A percentile compares a stretch with the other conserved stretches of the same genome.
phyloP scores from a whole-genome alignment of 257 asterid genomes.

The Solanum medicagineum region DNA sequence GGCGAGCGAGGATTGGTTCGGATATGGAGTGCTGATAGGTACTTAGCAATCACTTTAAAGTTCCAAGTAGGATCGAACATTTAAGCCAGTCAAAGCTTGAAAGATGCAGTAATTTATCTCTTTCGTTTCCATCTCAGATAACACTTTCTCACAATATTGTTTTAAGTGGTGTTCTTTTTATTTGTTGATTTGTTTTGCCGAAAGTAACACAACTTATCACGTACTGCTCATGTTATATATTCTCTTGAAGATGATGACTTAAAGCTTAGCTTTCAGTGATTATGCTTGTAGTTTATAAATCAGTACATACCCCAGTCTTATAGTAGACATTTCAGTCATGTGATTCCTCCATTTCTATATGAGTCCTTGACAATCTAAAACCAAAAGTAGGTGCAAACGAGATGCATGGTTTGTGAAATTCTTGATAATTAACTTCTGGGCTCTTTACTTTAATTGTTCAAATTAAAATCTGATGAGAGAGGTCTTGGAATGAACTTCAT shows the following conservation, averaged over 20 bases:
- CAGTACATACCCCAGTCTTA: not conserved
- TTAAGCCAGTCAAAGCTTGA: not conserved
- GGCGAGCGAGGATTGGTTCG: conserved; percentile 96
- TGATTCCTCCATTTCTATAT: not conserved
- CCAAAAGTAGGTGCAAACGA: not conserved
- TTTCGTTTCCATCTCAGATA: not conserved
- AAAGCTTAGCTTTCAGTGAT: not conserved
- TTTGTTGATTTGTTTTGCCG: not conserved
- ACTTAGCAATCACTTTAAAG: conserved; percentile 1
- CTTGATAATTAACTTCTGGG: not conserved
- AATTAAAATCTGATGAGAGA: not conserved
- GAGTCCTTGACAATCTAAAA: not conserved
- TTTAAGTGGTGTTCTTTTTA: not conserved
- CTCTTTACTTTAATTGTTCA: not conserved
- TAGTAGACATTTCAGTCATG: not conserved
- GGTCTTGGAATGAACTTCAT: not conserved
- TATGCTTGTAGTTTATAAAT: not conserved
- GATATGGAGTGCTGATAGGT: conserved; percentile 92
- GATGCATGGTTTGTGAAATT: not conserved
- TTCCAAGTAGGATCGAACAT: not conserved
- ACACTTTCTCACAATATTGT: not conserved
- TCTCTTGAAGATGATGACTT: not conserved
- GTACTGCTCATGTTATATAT: not conserved
- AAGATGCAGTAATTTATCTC: not conserved
- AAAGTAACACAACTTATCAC: not conserved